These are phyloP conservation scores for Alternaria brassicicola DNA, from an alignment of 2,329 filamentous ascomycete genomes.

Conservation along the genomic window DNA sequence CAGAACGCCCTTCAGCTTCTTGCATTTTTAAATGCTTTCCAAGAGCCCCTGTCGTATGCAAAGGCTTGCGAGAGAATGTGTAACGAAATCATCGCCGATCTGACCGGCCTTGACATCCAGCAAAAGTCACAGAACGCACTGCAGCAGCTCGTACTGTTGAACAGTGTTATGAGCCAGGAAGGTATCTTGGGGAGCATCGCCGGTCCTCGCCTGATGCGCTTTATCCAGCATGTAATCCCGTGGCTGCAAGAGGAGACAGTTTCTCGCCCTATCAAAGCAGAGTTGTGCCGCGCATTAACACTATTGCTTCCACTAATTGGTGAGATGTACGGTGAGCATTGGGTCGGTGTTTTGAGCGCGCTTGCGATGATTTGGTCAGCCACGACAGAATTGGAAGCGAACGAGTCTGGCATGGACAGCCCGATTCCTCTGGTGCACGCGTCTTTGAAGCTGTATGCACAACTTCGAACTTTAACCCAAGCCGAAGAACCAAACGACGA, in stretches of 20 bases:
- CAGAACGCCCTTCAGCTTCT: constrained; percentile 55
- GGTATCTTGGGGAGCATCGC: constrained; percentile 57
- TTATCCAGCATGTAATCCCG: constrained; percentile 76
- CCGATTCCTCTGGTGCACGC: constrained; percentile 67
- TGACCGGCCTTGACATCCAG: constrained; percentile 61
- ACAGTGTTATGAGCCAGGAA: constrained; percentile 59
- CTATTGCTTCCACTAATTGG: constrained; percentile 73
- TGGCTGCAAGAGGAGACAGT: constrained; percentile 66
- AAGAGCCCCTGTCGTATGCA: constrained; percentile 56
- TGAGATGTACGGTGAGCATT: constrained; percentile 87
- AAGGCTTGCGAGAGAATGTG: constrained; percentile 59
- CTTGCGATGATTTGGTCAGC: constrained; percentile 48
- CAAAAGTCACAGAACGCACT: constrained; percentile 53
- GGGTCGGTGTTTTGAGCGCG: constrained; percentile 61
- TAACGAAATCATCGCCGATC: constrained; percentile 65
- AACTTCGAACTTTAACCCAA: constrained; percentile 63
- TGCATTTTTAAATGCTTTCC: constrained; percentile 57
- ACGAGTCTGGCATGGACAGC: constrained; percentile 35
- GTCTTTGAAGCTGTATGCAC: constrained; percentile 72
- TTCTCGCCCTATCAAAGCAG: constrained; percentile 62
- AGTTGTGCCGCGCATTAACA: constrained; percentile 58
- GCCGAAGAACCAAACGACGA: constrained; percentile 81
- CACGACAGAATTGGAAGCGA: constrained; percentile 33
- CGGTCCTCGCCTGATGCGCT: constrained; percentile 76
- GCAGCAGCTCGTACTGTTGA: constrained; percentile 60